phyloP scores from a whole-genome alignment of 441 rosid species.

The Theobroma grandiflorum region DNA sequence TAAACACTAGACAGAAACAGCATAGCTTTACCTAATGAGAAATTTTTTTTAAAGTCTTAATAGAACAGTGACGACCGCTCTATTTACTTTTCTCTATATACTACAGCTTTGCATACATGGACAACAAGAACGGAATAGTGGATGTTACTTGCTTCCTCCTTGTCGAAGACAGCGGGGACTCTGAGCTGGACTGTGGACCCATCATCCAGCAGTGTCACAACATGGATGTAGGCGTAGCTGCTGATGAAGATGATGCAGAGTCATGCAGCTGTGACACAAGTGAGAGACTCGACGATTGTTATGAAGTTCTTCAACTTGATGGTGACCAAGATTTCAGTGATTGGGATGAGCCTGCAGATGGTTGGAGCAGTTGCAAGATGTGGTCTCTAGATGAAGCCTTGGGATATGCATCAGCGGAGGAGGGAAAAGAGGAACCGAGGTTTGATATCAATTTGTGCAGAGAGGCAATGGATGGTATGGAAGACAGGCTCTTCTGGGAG shows the following conservation, averaged over 20 bases:
- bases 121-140: conserved; percentile 22
- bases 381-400: conserved; percentile 28
- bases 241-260: conserved; percentile 58
- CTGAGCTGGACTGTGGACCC: conserved; percentile 41
- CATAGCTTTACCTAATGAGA: conserved; percentile 16
- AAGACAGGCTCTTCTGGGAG: conserved; percentile 69
- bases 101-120: conserved; percentile 19
- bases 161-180: conserved; percentile 61
- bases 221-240: neutral
- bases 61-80: neutral
- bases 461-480: conserved; percentile 56
- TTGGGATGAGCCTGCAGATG: neutral
- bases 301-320: conserved; percentile 20
- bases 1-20: conserved; percentile 1
- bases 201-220: conserved; percentile 12
- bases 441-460: conserved; percentile 29
- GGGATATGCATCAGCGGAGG: conserved; percentile 1
- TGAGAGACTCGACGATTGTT: conserved; percentile 5
- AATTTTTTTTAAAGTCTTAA: neutral
- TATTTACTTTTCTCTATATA: neutral
- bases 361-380: conserved; percentile 25
- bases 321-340: neutral
- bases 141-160: conserved; percentile 55
- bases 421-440: conserved; percentile 34
- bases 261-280: conserved; percentile 51